A percentile compares a stretch with the other conserved stretches of the same genome.
Conservation (phyloP, 1,284 basidiomycete species). For the Schizophyllum commune region DNA sequence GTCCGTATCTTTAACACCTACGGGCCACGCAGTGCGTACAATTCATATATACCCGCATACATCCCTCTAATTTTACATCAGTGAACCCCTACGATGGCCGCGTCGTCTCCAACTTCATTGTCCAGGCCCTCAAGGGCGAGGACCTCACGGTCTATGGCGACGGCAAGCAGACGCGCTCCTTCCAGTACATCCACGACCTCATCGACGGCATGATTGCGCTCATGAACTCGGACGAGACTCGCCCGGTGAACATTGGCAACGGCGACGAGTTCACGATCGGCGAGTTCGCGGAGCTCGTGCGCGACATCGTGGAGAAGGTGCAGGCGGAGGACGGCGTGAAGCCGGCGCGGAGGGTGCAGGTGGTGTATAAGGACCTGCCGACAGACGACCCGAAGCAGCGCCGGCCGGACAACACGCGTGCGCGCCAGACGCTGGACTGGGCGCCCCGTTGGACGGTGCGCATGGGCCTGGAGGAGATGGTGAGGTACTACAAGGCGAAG, state of each 20-base stretch:
- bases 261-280: constrained; percentile 92
- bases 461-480: constrained; percentile 93
- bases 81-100: constrained; percentile 97
- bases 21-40: constrained; percentile 33
- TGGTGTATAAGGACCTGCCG: constrained; percentile 82
- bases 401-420: constrained; percentile 86
- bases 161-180: constrained; percentile 91
- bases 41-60: constrained; percentile 2
- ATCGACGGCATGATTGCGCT: constrained; percentile 80
- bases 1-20: constrained; percentile 95
- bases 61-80: constrained; percentile 23
- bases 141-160: constrained; percentile 98
- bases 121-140: constrained; percentile 91
- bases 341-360: constrained; percentile 51
- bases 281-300: constrained; percentile 83
- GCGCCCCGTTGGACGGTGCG: constrained; percentile 87
- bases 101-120: constrained; percentile 97
- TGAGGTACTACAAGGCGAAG: constrained; percentile 83
- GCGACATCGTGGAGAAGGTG: constrained; percentile 85
- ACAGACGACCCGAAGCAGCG: constrained; percentile 93
- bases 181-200: constrained; percentile 88
- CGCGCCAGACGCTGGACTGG: constrained; percentile 84
- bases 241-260: constrained; percentile 94
- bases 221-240: constrained; percentile 87
- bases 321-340: constrained; percentile 73